Base-by-base conservation (phyloP, 257 asterid species). In the Solanum verrucosum region DNA sequence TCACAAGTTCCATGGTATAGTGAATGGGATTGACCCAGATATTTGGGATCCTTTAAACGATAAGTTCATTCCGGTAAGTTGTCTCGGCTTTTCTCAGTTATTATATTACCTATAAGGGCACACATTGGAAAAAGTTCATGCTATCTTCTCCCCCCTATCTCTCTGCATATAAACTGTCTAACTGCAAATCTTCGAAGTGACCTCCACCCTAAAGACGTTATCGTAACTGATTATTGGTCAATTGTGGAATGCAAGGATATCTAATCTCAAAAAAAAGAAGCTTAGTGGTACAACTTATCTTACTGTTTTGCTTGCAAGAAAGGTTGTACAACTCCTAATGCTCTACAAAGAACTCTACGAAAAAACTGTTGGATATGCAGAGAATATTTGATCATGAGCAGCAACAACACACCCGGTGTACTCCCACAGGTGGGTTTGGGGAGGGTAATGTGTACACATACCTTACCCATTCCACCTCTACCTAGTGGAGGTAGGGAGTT, bases 31-130 rank as follows among this genome's bases (percentile, higher is more conserved):
- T 89, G 99, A 97, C 90, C 98, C 98, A 20, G 99, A 97, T 89
- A 96, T 97, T 38, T 97, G 99, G 99, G 99, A 97, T 86, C 99
- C 99, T 25, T 97, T 90, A 68, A 96, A 96, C 79, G 99, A 97
- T 91, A 94, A 93, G 87, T 94, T 94, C 91, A 88, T 97, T 86
- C 99, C 99, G 67, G 99, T 96, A 89, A 93, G 99, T 91, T 40
- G 46, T 87, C 89, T 86, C 37, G 87, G 38, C 25, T 72, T 81
- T 82, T 67, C 86, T 90, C 78, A 23, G 73, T 68, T 44, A 83
- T 81, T 23, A 78, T 14, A 29, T 78, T 74, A 56, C 81, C 14
- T 70, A 29, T 63, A 86, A 46, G 52, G 75, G 67, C 70, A 29
- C 42, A 18, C 35, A 13, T 33, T 86, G 38, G 34, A 72, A 63